Evolutionary conservation across 2,329 filamentous ascomycete genomes (phyloP).

Genomic region (Aspergillus glaucus): DNA sequence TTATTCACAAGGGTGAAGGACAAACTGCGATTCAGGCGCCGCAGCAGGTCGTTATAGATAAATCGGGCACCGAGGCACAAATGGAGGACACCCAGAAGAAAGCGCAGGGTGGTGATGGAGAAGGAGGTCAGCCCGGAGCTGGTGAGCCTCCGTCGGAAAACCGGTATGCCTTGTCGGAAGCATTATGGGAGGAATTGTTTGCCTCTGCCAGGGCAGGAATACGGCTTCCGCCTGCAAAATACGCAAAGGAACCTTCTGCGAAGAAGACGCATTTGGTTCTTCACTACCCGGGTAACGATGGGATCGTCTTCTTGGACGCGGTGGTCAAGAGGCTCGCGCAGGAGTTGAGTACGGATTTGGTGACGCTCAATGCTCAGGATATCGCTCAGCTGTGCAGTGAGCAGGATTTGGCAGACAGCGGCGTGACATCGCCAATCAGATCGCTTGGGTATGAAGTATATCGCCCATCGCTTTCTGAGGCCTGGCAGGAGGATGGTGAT

Average conservation of each 20-base stretch:
- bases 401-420: constrained; percentile 32
- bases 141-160: constrained; percentile 13
- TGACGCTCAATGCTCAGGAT: constrained; percentile 42
- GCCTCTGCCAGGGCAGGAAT: constrained; percentile 49
- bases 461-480: constrained; percentile 23
- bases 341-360: constrained; percentile 44
- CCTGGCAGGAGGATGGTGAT: constrained; percentile 35
- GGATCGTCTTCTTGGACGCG: constrained; percentile 49
- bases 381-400: constrained; percentile 40
- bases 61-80: constrained; percentile 12
- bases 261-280: constrained; percentile 53
- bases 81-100: constrained; percentile 6
- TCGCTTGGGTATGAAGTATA: constrained; percentile 53
- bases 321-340: constrained; percentile 60
- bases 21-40: constrained; percentile 7
- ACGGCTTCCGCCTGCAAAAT: constrained; percentile 33
- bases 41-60: constrained; percentile 23
- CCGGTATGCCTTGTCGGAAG: constrained; percentile 36
- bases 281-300: constrained; percentile 53
- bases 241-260: constrained; percentile 42
- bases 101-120: constrained; percentile 18
- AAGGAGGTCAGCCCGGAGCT: constrained; percentile 13
- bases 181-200: constrained; percentile 44
- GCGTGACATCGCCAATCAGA: constrained; percentile 29
- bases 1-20: constrained; percentile 16